These are phyloP conservation scores for Globisporangium canariense DNA, from an alignment of 352 stramenopile genomes.

Conservation along the genomic window DNA sequence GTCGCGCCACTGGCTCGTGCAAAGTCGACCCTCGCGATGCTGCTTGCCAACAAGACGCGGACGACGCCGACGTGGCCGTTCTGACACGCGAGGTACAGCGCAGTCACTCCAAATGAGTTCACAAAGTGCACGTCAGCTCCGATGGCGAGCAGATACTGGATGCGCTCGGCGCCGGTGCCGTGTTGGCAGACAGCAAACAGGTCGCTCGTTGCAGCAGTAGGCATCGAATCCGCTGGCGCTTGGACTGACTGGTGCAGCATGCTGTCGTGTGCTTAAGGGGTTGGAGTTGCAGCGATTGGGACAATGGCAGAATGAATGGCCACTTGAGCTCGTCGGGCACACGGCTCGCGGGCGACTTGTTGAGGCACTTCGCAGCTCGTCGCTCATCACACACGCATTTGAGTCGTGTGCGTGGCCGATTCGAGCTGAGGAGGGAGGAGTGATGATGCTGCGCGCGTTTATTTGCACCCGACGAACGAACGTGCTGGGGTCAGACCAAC, in stretches of 20 bases:
- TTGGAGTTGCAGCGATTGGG: neutral
- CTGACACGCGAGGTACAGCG: constrained; percentile 9
- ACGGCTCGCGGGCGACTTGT: neutral
- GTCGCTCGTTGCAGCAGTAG: neutral
- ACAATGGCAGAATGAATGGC: neutral
- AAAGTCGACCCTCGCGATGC: constrained; percentile 1
- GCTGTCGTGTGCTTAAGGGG: no score
- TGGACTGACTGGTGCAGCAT: neutral
- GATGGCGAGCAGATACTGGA: neutral
- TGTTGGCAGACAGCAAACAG: neutral
- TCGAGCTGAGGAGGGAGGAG: neutral
- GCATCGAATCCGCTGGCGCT: neutral
- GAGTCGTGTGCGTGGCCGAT: no score
- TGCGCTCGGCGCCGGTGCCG: neutral
- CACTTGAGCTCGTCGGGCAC: neutral
- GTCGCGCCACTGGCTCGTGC: constrained; percentile 7
- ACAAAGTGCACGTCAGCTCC: constrained; percentile 4
- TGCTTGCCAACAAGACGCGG: neutral
- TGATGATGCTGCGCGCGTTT: neutral
- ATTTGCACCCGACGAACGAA: neutral
- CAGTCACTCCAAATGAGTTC: neutral
- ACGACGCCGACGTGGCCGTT: constrained; percentile 9
- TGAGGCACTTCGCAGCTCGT: neutral
- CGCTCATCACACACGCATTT: no score
- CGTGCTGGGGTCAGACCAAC: neutral